Base-by-base conservation (phyloP, 768 basidiomycete species). In the Crepidotus variabilis region DNA sequence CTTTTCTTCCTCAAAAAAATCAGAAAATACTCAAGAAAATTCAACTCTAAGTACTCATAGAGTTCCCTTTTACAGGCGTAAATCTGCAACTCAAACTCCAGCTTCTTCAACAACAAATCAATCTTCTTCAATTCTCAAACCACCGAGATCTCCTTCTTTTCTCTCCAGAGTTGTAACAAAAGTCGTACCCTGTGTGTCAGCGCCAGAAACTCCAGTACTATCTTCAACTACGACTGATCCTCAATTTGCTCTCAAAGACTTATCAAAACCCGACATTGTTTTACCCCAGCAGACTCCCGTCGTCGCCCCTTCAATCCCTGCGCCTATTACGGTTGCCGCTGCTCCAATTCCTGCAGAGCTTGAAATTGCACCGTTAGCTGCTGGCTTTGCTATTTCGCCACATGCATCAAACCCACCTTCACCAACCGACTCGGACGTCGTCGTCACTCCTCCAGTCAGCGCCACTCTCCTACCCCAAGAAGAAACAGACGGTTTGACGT, bases 401-500 rank as follows among this genome's bases (percentile, higher is more conserved):
- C 9, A 57, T 10, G 50, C 63, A 39, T 61, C 61, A 54, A 71
- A 65, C 47, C 70, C 71, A 56, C 57, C 72, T 59, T 53, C 73
- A 50, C 67, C 69, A 49, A 55, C 66, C 32, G 70, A 69, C 54
- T 60, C 68, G 1, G 69, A 72, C 47, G 57, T 71, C 63, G 57
- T 73, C 67, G 72, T 72, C 61, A 64, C 67, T 57, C 71, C 66
- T 72, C 90, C 50, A 71, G 74, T 50, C 21, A 67, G 61, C 55
- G 60, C 69, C 21, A 64, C 69, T 55, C 64, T 70, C 51, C 62
- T 70, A 76, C 86, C 72, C 2, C 55, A 64, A 33, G 69, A 70
- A 9, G 94, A 94, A 73, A 93, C 93, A 6, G 94, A 88, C 61
- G 92, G 90, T 20, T 76, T 97, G 61, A 92, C 90, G 16, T 94